Conservation (phyloP, 2,329 filamentous ascomycete genomes). For the Hymenoscyphus fructigenus region DNA sequence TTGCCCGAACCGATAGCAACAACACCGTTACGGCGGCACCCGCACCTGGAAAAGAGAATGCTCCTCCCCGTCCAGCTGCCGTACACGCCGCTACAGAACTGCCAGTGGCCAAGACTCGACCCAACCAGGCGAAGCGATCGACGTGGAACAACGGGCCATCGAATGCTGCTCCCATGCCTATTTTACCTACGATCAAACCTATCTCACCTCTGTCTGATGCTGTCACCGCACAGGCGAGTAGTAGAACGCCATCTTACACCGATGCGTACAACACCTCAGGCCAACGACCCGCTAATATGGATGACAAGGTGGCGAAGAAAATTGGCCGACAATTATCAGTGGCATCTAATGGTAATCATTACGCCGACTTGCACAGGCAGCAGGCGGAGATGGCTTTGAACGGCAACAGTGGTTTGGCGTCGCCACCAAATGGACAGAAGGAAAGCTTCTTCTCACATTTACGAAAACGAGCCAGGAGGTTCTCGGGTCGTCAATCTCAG, state of each 20-base stretch:
- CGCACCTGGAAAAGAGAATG: conserved; percentile 48
- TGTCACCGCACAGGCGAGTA: conserved; percentile 84
- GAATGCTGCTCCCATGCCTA: conserved; percentile 87
- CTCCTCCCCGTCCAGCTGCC: conserved; percentile 48
- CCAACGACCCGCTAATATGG: conserved; percentile 42
- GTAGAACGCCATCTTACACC: conserved; percentile 55
- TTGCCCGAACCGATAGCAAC: conserved; percentile 72
- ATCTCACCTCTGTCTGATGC: conserved; percentile 96
- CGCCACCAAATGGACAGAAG: conserved; percentile 76
- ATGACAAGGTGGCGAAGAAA: conserved; percentile 78
- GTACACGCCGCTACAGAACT: conserved; percentile 46
- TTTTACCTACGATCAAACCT: conserved; percentile 88
- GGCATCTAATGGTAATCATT: conserved; percentile 89
- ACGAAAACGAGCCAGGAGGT: conserved; percentile 84
- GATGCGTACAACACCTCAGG: conserved; percentile 43
- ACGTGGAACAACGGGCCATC: conserved; percentile 88
- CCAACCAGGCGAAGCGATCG: conserved; percentile 72
- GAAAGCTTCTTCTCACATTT: conserved; percentile 99
- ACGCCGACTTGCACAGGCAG: conserved; percentile 83
- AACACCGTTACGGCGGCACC: conserved; percentile 55
- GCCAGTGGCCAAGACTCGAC: conserved; percentile 43
- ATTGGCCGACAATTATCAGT: conserved; percentile 92
- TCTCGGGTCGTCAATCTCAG: conserved; percentile 83
- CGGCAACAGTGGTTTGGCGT: conserved; percentile 72
- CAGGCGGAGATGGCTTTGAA: conserved; percentile 90